phyloP scores from a whole-genome alignment of 2,329 filamentous ascomycete species.

The Tolypocladium tundrense region DNA sequence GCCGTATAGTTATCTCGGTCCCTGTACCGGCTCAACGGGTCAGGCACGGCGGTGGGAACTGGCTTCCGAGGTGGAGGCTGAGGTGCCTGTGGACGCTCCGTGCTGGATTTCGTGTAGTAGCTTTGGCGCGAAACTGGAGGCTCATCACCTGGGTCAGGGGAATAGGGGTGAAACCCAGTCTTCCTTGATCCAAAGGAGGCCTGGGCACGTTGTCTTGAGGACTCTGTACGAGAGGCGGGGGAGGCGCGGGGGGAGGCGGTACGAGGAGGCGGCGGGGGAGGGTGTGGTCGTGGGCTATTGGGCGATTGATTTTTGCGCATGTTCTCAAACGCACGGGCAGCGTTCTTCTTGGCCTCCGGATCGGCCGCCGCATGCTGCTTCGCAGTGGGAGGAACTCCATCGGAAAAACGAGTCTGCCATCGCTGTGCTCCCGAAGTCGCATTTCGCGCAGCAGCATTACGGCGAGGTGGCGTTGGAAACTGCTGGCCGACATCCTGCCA shows the following conservation, averaged over 20 bases:
- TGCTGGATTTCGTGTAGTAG: slow-evolving; percentile 31
- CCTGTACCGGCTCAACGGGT: slow-evolving; percentile 38
- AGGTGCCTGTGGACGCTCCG: slow-evolving; percentile 11
- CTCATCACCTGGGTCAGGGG: slow-evolving; percentile 39
- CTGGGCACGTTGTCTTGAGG: slow-evolving; percentile 41
- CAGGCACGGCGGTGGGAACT: slow-evolving; percentile 20
- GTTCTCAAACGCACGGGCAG: slow-evolving; percentile 30
- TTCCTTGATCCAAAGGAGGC: slow-evolving; percentile 43
- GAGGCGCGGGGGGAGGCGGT: slow-evolving; percentile 15
- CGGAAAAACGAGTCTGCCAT: slow-evolving; percentile 32
- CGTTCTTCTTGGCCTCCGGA: slow-evolving; percentile 28
- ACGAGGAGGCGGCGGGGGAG: slow-evolving; percentile 22
- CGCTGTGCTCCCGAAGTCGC: slow-evolving; percentile 31
- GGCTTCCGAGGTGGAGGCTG: slow-evolving; percentile 6
- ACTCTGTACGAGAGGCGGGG: slow-evolving; percentile 33
- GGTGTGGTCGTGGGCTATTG: too few relatives aligned
- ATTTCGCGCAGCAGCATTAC: slow-evolving; percentile 20
- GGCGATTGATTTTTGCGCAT: slow-evolving; percentile 27
- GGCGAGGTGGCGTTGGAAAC: slow-evolving; percentile 40
- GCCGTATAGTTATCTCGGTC: slow-evolving; percentile 23
- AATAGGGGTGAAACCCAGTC: slow-evolving; percentile 38
- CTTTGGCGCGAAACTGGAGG: slow-evolving; percentile 38
- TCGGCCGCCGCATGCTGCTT: slow-evolving; percentile 24
- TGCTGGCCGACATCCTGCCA: slow-evolving; percentile 39
- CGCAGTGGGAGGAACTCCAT: slow-evolving; percentile 31